Percentiles rank a stretch among this genome's conserved stretches.
These are phyloP conservation scores for Hydnomerulius pinastri DNA, from an alignment of 768 basidiomycete genomes.

Conservation along the genomic window DNA sequence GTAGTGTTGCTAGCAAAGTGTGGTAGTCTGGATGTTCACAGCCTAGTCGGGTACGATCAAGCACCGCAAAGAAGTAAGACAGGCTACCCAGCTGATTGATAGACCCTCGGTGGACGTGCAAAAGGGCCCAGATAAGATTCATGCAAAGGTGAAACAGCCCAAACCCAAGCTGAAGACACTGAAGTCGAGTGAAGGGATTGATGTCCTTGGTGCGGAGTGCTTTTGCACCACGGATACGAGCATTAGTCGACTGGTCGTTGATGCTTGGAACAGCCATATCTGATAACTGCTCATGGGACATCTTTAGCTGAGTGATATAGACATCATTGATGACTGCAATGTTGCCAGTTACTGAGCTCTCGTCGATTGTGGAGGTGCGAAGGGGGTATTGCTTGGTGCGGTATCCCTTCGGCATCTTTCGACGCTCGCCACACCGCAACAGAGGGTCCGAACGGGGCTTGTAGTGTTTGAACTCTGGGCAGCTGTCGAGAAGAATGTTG, in stretches of 20 bases:
- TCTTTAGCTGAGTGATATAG: constrained; percentile 25
- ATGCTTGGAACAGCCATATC: constrained; percentile 11
- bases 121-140: constrained; percentile 37
- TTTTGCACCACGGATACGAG: constrained; percentile 21
- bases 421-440: not conserved
- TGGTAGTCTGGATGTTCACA: constrained; percentile 38
- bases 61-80: constrained; percentile 29
- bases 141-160: constrained; percentile 37
- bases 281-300: not conserved
- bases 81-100: constrained; percentile 25
- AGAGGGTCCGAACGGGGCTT: not conserved
- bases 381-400: constrained; percentile 28
- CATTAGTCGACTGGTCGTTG: constrained; percentile 18
- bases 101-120: constrained; percentile 30
- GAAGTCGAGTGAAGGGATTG: constrained; percentile 22
- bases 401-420: constrained; percentile 13
- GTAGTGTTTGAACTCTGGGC: not conserved
- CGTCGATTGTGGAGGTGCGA: constrained; percentile 30
- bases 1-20: constrained; percentile 18
- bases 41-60: constrained; percentile 29
- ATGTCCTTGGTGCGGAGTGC: constrained; percentile 14
- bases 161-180: constrained; percentile 27
- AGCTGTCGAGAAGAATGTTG: not conserved
- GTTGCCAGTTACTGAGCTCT: constrained; percentile 32
- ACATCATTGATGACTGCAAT: constrained; percentile 29